Base-by-base conservation (phyloP, 768 basidiomycete genomes). In the Xerocomellus amylosporus region DNA sequence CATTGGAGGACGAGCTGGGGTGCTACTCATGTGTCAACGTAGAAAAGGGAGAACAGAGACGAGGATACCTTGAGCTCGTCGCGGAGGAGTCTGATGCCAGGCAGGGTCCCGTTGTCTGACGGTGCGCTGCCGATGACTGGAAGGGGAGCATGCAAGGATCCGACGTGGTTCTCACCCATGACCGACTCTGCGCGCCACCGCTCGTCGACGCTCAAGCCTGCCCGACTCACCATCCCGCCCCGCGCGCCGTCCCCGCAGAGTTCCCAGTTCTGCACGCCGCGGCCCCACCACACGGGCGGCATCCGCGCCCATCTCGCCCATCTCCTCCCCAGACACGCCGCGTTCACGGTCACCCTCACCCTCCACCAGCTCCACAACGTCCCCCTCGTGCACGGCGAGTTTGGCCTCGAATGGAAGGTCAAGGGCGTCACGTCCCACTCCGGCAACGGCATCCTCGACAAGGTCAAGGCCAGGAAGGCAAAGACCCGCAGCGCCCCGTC, bases 361-460 rank as follows among this genome's bases (percentile, higher is more conserved):
- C 75, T 90, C 37, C 85, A 89, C 70, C 81, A 88, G 59, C 77
- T 91, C 20, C 76, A 80, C 19, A 86, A 82, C 59, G 84, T 91
- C 0, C 89, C 89, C 0, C 80, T 89, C 53, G 81, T 89, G 33
- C 73, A 75, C 39, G 88, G 88, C 58, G 79, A 87, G 63, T 89
- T 90, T 64, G 82, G 76, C 19, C 79, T 86, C 6, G 74, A 77
- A 20, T 90, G 89, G 87, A 85, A 82, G 69, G 81, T 90, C 70
- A 87, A 83, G 74, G 77, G 83, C 58, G 77, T 75, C 31, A 73
- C 71, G 36, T 68, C 77, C 3, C 67, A 70, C 14, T 56, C 72
- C 19, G 73, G 77, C 64, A 60, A 63, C 28, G 77, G 81, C 4
- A 61, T 83, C 31, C 63, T 79, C 36, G 58, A 68, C 40, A 76